phyloP scores from a whole-genome alignment of 1,284 basidiomycete species.

The Ustilago lituana region DNA sequence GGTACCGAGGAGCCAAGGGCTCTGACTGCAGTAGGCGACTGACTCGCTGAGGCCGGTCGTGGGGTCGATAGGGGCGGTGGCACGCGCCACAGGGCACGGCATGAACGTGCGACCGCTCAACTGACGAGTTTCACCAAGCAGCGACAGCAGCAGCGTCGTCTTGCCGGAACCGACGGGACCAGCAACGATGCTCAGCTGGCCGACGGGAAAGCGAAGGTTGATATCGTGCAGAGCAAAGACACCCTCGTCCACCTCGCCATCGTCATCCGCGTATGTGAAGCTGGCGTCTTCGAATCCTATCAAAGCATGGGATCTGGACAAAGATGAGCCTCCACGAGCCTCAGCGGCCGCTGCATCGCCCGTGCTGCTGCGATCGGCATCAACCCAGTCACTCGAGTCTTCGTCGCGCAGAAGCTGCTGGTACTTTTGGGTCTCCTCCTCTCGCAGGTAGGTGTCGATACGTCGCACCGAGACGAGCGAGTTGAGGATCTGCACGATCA shows the following conservation, averaged over 20 bases:
- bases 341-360: not conserved
- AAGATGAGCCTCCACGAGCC: not conserved
- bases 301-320: not conserved
- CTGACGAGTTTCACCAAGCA: conserved; percentile 72
- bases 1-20: conserved; percentile 89
- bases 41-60: conserved; percentile 76
- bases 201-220: conserved; percentile 73
- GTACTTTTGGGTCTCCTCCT: conserved; percentile 73
- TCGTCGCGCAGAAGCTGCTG: conserved; percentile 68
- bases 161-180: conserved; percentile 73
- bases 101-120: conserved; percentile 71
- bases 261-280: conserved; percentile 67
- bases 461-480: conserved; percentile 65
- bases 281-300: conserved; percentile 71
- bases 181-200: conserved; percentile 74
- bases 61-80: conserved; percentile 65
- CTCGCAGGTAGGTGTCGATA: conserved; percentile 70
- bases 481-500: conserved; percentile 70
- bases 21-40: conserved; percentile 93
- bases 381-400: conserved; percentile 57
- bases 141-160: conserved; percentile 71
- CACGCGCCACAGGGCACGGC: conserved; percentile 70
- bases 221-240: conserved; percentile 70
- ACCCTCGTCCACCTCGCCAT: conserved; percentile 42
- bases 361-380: conserved; percentile 40